Evolutionary conservation across 345 rosid genomes (phyloP), one percentile per base, ranked within the genome.

Genomic region (Moricandia moricandioides): DNA sequence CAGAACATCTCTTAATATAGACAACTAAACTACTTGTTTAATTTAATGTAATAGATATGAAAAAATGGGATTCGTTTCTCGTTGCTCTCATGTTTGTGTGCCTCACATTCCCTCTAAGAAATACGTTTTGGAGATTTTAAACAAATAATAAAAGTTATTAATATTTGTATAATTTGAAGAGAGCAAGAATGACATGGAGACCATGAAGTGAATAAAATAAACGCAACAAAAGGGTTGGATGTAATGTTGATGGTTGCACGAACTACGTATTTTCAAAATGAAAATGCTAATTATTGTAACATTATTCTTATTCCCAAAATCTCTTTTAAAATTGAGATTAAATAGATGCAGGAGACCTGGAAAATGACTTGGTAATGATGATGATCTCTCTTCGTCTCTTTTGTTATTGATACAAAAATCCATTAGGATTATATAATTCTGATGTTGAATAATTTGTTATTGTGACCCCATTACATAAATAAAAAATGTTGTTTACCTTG

Each of bases 191-290:
- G 18, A 72, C 81, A 78, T 78, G 81, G 77, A 72, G 77, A 52
- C 77, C 81, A 78, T 78, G 81, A 78, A 78, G 73, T 78, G 58
- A 27, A 66, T 65, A 27, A 12, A 58, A 8, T n/a, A 4, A 9
- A 13, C 14, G 54, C 31, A 65, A 65, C 54, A 43, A 45, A 70
- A 2, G 3, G 60, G 7, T 26, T 14, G 4, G 27, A 35, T 71
- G 77, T 65, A 65, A 34, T 66, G 81, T 78, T 78, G 77, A 71
- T 78, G 81, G 73, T 51, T 4, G 81, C 81, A 78, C 81, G 81
- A 71, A 78, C 77, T 71, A 70, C 14, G 29, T 18, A 58, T 4
- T 40, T 21, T 21, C 3, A 16, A 16, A 58, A 52, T 9, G 30
- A n/a, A 30, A 78, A 62, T 29, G 59, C 59, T 34, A 59, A 65